Percentiles rank a stretch among this genome's conserved stretches.
phyloP scores from a whole-genome alignment of 179 eudicot species.

The Spinacia oleracea region DNA sequence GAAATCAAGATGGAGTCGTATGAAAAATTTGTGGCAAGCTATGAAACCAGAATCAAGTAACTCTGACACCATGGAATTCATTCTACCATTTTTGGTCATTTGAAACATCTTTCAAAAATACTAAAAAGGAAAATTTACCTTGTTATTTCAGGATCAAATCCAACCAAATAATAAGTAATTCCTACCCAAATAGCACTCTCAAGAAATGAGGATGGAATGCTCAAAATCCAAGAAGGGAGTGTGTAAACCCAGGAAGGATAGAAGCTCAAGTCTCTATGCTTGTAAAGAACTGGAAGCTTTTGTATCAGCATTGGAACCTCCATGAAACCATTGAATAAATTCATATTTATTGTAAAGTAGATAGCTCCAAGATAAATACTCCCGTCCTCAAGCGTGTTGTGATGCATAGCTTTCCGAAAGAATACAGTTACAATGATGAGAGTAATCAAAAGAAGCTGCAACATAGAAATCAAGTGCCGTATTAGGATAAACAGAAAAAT shows the following conservation, averaged over 20 bases:
- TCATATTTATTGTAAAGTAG: conserved; percentile 69
- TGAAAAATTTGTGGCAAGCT: neutral
- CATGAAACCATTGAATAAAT: conserved; percentile 76
- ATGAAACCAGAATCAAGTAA: neutral
- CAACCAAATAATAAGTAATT: conserved; percentile 66
- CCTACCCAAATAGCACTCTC: conserved; percentile 72
- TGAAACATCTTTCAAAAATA: neutral
- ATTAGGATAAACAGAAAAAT: conserved; percentile 25
- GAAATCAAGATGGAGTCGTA: neutral
- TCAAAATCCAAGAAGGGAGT: conserved; percentile 76
- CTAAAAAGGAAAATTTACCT: conserved; percentile 39
- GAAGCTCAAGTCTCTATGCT: conserved; percentile 73
- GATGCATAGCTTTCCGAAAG: conserved; percentile 85
- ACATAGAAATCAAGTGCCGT: conserved; percentile 26
- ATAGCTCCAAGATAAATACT: conserved; percentile 74
- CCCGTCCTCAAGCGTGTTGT: conserved; percentile 65
- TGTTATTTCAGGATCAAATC: conserved; percentile 70
- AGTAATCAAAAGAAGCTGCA: conserved; percentile 68
- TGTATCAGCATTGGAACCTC: conserved; percentile 77
- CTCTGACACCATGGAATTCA: neutral
- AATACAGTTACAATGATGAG: conserved; percentile 60
- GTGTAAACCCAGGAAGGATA: conserved; percentile 85
- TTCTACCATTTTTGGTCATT: neutral
- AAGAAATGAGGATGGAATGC: conserved; percentile 66
- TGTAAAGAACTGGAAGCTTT: conserved; percentile 81